Evolutionary conservation across 1,284 basidiomycete species (phyloP).

Genomic region (Malassezia brasiliensis): DNA sequence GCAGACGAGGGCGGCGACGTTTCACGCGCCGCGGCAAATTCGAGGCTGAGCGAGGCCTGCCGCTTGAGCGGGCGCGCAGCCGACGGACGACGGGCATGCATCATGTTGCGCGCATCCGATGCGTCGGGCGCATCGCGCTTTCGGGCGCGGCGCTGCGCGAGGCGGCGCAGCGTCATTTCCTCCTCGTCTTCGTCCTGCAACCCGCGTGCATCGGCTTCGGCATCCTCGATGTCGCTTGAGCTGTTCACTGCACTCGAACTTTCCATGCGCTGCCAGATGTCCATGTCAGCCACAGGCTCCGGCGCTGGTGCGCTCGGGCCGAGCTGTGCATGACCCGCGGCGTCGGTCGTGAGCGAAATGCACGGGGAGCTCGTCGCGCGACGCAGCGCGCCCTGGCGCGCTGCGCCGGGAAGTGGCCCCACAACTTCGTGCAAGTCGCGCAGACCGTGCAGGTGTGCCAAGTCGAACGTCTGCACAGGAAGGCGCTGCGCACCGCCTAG

Average conservation of each 20-base stretch:
- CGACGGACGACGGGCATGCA: slow-evolving; percentile 15
- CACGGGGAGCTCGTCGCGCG: slow-evolving; percentile 27
- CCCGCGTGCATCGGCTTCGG: background rate
- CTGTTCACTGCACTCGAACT: slow-evolving; percentile 34
- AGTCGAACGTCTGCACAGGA: background rate
- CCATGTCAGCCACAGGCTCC: slow-evolving; percentile 3
- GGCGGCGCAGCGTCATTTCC: slow-evolving; percentile 36
- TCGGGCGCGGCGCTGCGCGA: slow-evolving; percentile 25
- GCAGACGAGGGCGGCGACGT: background rate
- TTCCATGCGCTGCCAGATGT: slow-evolving; percentile 37
- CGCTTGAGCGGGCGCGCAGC: slow-evolving; percentile 10
- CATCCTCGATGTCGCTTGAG: slow-evolving; percentile 19
- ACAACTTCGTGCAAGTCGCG: background rate
- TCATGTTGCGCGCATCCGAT: slow-evolving; percentile 25
- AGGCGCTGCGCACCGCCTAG: background rate
- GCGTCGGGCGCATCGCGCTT: slow-evolving; percentile 11
- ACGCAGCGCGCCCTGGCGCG: slow-evolving; percentile 12
- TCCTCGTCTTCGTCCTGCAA: slow-evolving; percentile 34
- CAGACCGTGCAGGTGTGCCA: background rate
- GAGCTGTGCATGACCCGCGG: slow-evolving; percentile 27
- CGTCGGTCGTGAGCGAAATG: slow-evolving; percentile 27
- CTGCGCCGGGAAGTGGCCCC: slow-evolving; percentile 19
- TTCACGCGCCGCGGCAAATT: slow-evolving; percentile 33
- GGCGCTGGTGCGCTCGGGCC: background rate
- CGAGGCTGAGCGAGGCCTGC: slow-evolving; percentile 23